phyloP scores from a whole-genome alignment of 768 basidiomycete species.

The Agrocybe praecox region DNA sequence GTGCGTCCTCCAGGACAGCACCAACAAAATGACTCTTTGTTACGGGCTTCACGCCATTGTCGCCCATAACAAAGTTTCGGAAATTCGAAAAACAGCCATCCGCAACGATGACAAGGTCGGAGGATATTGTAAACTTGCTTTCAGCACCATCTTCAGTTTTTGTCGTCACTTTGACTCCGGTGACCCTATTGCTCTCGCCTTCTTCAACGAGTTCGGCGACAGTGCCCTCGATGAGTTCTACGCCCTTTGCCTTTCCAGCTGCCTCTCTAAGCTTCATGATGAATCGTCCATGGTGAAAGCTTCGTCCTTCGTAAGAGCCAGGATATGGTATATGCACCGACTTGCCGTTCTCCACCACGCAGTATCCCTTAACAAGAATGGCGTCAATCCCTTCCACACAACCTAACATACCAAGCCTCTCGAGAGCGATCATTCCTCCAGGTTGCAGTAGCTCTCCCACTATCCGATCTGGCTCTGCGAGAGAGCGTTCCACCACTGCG shows the following conservation, averaged over 20 bases:
- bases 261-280: conserved; percentile 76
- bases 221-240: conserved; percentile 85
- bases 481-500: conserved; percentile 87
- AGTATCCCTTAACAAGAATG: conserved; percentile 82
- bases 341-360: conserved; percentile 66
- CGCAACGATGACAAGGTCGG: conserved; percentile 83
- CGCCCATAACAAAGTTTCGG: conserved; percentile 66
- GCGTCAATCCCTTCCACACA: conserved; percentile 90
- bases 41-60: conserved; percentile 46
- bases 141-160: conserved; percentile 26
- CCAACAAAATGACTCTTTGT: conserved; percentile 86
- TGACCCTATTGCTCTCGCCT: conserved; percentile 46
- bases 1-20: conserved; percentile 75
- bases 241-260: conserved; percentile 59
- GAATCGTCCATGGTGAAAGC: conserved; percentile 94
- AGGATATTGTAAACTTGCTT: conserved; percentile 56
- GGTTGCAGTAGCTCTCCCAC: conserved; percentile 98
- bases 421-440: conserved; percentile 78
- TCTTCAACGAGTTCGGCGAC: conserved; percentile 75
- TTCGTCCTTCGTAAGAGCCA: conserved; percentile 65
- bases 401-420: conserved; percentile 72
- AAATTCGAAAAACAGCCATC: conserved; percentile 98
- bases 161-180: conserved; percentile 68
- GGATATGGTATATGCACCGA: conserved; percentile 93
- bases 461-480: conserved; percentile 93